phyloP scores from a whole-genome alignment of 371 early-diverging fungal species.

The Umbelopsis sp. region DNA sequence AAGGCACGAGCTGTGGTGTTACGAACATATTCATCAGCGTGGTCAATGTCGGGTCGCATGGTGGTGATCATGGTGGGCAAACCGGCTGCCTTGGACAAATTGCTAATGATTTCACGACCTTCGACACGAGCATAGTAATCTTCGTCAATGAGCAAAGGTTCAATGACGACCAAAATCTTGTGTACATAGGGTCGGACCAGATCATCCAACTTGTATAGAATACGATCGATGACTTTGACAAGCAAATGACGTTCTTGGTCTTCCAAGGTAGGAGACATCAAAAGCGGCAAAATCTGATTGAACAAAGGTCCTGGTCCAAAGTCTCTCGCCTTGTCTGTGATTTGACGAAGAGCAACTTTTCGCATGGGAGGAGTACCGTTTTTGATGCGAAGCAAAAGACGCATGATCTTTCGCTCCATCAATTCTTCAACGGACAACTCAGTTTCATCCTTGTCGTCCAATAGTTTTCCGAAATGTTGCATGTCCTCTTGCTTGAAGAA shows the following conservation, averaged over 20 bases:
- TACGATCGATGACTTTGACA: conserved; percentile 97
- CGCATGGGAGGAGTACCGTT: conserved; percentile 97
- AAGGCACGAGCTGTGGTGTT: conserved; percentile 98
- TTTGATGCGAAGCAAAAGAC: conserved; percentile 94
- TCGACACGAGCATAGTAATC: conserved; percentile 98
- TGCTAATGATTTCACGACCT: conserved; percentile 97
- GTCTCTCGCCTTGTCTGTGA: conserved; percentile 95
- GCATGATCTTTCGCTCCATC: conserved; percentile 95
- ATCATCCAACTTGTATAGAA: conserved; percentile 94
- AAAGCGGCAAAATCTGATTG: conserved; percentile 92
- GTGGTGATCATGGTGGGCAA: conserved; percentile 97
- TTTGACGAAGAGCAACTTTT: conserved; percentile 89
- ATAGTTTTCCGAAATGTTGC: conserved; percentile 93
- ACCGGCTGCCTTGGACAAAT: conserved; percentile 97
- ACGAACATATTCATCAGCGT: conserved; percentile 96
- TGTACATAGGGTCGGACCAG: conserved; percentile 96
- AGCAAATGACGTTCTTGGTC: conserved; percentile 98
- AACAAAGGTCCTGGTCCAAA: conserved; percentile 97
- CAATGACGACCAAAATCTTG: conserved; percentile 97
- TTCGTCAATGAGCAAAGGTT: conserved; percentile 96
- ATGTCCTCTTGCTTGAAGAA: conserved; percentile 96
- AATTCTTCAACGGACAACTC: conserved; percentile 85
- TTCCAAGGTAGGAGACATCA: conserved; percentile 96
- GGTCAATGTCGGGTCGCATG: conserved; percentile 98
- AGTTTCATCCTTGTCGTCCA: conserved; percentile 87